Conservation (phyloP, 2,329 filamentous ascomycete species). For the Nemania sp. region DNA sequence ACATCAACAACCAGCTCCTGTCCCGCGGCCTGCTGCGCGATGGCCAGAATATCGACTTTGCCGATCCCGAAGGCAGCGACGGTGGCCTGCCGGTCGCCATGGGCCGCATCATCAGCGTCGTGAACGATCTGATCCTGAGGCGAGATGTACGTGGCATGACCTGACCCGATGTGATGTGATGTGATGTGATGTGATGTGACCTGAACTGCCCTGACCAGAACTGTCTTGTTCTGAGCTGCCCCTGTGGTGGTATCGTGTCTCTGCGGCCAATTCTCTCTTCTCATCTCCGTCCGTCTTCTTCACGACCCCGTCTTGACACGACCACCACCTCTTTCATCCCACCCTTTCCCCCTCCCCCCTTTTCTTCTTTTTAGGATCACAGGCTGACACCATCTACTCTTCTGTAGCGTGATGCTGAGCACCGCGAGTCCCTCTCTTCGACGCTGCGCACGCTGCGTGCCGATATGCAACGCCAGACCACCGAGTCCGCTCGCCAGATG, state of each 20-base stretch:
- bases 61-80: constrained; percentile 67
- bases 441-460: constrained; percentile 77
- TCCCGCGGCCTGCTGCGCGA: constrained; percentile 68
- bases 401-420: constrained; percentile 81
- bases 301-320: too few relatives aligned
- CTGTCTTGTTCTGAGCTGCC: too few relatives aligned
- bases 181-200: too few relatives aligned
- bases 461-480: constrained; percentile 74
- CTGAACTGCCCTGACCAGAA: too few relatives aligned
- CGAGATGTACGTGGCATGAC: constrained; percentile 70
- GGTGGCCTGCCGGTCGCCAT: constrained; percentile 68
- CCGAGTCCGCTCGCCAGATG: constrained; percentile 65
- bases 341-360: too few relatives aligned
- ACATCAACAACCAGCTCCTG: constrained; percentile 74
- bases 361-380: background rate
- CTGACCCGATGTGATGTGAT: too few relatives aligned
- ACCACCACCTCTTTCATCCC: background rate
- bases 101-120: constrained; percentile 85
- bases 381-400: constrained; percentile 1
- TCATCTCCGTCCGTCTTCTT: too few relatives aligned
- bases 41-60: constrained; percentile 82
- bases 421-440: constrained; percentile 79
- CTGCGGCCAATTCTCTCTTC: background rate
- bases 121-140: constrained; percentile 90
- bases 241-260: too few relatives aligned